phyloP scores from a whole-genome alignment of 352 stramenopile species.

The Pythium brachiatum region DNA sequence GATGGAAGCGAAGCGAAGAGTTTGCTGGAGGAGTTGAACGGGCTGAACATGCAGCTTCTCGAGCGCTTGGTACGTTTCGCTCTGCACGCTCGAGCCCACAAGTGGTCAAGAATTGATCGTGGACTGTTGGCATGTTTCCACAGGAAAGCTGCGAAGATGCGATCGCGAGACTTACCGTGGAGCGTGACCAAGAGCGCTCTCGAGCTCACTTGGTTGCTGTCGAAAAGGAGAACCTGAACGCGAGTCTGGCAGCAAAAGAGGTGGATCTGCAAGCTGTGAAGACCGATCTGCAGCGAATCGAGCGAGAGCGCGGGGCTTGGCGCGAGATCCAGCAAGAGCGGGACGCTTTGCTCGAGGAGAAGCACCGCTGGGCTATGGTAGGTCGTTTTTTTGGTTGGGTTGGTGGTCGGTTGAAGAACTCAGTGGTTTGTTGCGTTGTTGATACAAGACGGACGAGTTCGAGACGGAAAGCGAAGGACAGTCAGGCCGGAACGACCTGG shows the following conservation, averaged over 20 bases:
- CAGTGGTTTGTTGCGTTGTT: background rate
- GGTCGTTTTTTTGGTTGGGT: background rate
- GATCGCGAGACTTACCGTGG: conserved; percentile 64
- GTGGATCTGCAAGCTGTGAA: conserved; percentile 45
- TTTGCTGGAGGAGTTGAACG: conserved; percentile 79
- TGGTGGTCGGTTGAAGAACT: background rate
- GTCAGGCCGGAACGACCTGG: conserved; percentile 38
- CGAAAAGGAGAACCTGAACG: conserved; percentile 63
- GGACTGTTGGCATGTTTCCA: conserved; percentile 1
- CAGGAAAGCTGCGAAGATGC: conserved; percentile 76
- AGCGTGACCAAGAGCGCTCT: conserved; percentile 76
- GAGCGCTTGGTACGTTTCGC: conserved; percentile 67
- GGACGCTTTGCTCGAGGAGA: conserved; percentile 77
- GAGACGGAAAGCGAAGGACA: conserved; percentile 10
- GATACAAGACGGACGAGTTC: conserved; percentile 62
- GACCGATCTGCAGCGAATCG: conserved; percentile 64
- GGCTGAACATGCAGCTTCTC: conserved; percentile 82
- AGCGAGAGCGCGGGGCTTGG: conserved; percentile 74
- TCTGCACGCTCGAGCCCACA: too few relatives aligned
- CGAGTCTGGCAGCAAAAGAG: conserved; percentile 45
- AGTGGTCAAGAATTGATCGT: background rate
- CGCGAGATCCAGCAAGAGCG: conserved; percentile 75
- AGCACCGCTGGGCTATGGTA: conserved; percentile 83
- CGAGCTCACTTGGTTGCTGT: conserved; percentile 55
- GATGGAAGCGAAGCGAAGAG: conserved; percentile 55